Conservation (phyloP, 495 filamentous ascomycete species). For the Chaetomium tenue region DNA sequence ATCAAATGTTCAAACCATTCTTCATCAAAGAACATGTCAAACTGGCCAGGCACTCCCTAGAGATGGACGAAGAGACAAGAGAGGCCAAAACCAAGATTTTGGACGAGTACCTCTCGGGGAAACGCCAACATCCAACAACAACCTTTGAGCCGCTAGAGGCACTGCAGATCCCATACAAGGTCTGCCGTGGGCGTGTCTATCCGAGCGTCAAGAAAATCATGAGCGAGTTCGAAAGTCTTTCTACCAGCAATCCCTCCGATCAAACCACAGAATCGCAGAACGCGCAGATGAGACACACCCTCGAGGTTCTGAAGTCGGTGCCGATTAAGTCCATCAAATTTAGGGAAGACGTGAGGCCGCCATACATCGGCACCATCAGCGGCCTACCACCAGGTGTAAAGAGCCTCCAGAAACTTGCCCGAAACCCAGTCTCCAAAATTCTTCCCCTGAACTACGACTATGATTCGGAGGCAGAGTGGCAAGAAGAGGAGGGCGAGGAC, state of each 20-base stretch:
- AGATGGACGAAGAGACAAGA: conserved; percentile 55
- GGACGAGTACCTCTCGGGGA: conserved; percentile 45
- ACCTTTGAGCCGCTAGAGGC: conserved; percentile 56
- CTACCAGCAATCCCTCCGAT: conserved; percentile 30
- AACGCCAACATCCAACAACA: conserved; percentile 32
- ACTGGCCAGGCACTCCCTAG: conserved; percentile 54
- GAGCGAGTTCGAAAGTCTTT: conserved; percentile 30
- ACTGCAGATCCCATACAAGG: conserved; percentile 58
- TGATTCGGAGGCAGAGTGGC: conserved; percentile 92
- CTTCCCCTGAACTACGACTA: conserved; percentile 86
- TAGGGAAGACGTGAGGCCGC: conserved; percentile 80
- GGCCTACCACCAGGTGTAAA: conserved; percentile 46
- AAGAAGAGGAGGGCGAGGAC: conserved; percentile 61
- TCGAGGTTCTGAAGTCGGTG: conserved; percentile 58
- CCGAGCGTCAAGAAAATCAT: conserved; percentile 68
- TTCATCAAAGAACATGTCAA: conserved; percentile 66
- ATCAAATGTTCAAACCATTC: conserved; percentile 73
- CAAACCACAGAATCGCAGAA: conserved; percentile 46
- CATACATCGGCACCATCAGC: conserved; percentile 85
- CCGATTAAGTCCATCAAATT: conserved; percentile 80
- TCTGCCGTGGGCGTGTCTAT: conserved; percentile 51
- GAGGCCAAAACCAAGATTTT: conserved; percentile 52
- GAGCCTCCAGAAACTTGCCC: conserved; percentile 57
- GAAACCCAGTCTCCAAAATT: conserved; percentile 66
- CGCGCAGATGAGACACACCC: conserved; percentile 44